Percentiles rank a stretch among this genome's conserved stretches.
These are phyloP conservation scores for Penicillium sp. DNA, from an alignment of 2,329 filamentous ascomycete species.

Conservation along the genomic window DNA sequence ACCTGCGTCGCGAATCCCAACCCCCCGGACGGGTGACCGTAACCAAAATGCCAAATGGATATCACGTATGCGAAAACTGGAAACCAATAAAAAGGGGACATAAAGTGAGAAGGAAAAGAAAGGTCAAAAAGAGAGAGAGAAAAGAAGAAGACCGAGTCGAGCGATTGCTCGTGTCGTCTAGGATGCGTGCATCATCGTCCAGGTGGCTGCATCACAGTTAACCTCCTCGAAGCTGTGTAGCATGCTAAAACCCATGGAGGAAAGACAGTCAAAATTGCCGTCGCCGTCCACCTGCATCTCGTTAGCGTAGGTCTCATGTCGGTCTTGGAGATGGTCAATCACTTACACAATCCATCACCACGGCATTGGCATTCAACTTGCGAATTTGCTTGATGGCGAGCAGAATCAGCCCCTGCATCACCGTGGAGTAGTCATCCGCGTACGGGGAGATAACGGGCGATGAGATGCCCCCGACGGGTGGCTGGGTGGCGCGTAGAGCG, in stretches of 20 bases:
- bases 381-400: slow-evolving; percentile 82
- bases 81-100: neutral
- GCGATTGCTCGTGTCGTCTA: slow-evolving; percentile 6
- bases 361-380: slow-evolving; percentile 68
- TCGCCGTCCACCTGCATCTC: slow-evolving; percentile 63
- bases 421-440: slow-evolving; percentile 64
- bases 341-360: slow-evolving; percentile 77
- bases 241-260: slow-evolving; percentile 76
- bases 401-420: slow-evolving; percentile 76
- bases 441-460: slow-evolving; percentile 72
- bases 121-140: neutral
- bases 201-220: slow-evolving; percentile 64
- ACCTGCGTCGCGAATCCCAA: slow-evolving; percentile 9
- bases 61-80: slow-evolving; percentile 19
- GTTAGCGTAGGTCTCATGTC: slow-evolving; percentile 25
- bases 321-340: neutral
- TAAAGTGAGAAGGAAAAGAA: slow-evolving; percentile 1
- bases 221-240: slow-evolving; percentile 81
- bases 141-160: neutral
- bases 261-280: slow-evolving; percentile 69
- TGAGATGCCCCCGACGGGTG: slow-evolving; percentile 69
- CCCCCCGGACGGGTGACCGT: neutral
- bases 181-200: slow-evolving; percentile 53
- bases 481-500: slow-evolving; percentile 58
- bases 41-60: slow-evolving; percentile 22